These are phyloP conservation scores for Guyanaporus albipodus DNA, from an alignment of 768 basidiomycete genomes.

Conservation along the genomic window DNA sequence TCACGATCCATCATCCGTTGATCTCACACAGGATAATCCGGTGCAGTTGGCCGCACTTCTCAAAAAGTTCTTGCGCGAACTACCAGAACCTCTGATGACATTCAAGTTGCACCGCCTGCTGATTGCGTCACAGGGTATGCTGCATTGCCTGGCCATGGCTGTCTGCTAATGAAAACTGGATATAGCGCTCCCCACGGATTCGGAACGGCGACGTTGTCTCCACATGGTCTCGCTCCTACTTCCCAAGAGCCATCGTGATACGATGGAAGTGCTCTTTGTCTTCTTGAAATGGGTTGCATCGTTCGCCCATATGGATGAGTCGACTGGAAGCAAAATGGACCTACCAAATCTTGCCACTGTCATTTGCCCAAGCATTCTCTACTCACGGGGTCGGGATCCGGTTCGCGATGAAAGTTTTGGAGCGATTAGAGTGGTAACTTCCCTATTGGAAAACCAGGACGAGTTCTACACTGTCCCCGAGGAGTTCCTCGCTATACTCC, in stretches of 20 bases:
- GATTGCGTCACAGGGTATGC: constrained; percentile 84
- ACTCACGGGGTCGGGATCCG: constrained; percentile 80
- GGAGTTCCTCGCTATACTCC: constrained; percentile 81
- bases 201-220: constrained; percentile 77
- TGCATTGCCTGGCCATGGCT: neutral
- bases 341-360: constrained; percentile 93
- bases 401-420: constrained; percentile 90
- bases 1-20: constrained; percentile 88
- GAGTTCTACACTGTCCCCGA: constrained; percentile 92
- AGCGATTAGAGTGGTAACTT: constrained; percentile 81
- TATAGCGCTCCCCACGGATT: constrained; percentile 65
- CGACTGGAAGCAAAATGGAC: constrained; percentile 99
- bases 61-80: constrained; percentile 94
- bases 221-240: constrained; percentile 84
- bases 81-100: constrained; percentile 95
- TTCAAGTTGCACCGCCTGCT: constrained; percentile 89
- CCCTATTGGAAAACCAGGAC: constrained; percentile 89
- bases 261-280: constrained; percentile 95
- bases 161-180: constrained; percentile 9
- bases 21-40: constrained; percentile 90
- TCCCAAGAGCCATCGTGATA: constrained; percentile 93
- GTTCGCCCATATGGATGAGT: constrained; percentile 96
- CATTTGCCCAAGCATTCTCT: constrained; percentile 97
- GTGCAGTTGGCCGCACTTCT: constrained; percentile 95
- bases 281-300: constrained; percentile 99